Evolutionary conservation across 2,329 filamentous ascomycete genomes (phyloP).

Genomic region (Aspergillus carbonarius): DNA sequence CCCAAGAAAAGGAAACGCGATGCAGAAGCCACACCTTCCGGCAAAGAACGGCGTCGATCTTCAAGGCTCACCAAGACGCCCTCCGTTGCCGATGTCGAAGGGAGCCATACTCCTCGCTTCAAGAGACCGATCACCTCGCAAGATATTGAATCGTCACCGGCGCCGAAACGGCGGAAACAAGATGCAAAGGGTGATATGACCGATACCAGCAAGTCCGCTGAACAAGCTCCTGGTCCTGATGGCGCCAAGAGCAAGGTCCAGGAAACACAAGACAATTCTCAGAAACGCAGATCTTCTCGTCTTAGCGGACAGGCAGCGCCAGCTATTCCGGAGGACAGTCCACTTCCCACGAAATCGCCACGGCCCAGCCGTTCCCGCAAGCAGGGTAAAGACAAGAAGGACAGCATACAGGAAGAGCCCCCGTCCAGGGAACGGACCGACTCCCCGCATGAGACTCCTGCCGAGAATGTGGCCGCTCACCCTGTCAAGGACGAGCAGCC

Average conservation of each 20-base stretch:
- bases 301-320: slow-evolving; percentile 24
- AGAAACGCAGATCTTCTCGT: slow-evolving; percentile 34
- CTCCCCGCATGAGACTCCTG: background rate
- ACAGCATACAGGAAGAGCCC: slow-evolving; percentile 6
- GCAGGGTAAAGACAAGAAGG: slow-evolving; percentile 17
- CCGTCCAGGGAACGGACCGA: slow-evolving; percentile 3
- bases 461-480: background rate
- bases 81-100: slow-evolving; percentile 5
- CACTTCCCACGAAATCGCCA: slow-evolving; percentile 15
- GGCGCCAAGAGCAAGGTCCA: slow-evolving; percentile 2
- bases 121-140: slow-evolving; percentile 15
- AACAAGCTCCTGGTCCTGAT: background rate
- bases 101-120: slow-evolving; percentile 13
- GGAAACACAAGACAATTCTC: slow-evolving; percentile 20
- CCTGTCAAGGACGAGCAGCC: background rate
- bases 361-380: slow-evolving; percentile 22
- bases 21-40: slow-evolving; percentile 17
- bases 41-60: slow-evolving; percentile 32
- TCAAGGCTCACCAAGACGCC: slow-evolving; percentile 22
- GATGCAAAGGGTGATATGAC: slow-evolving; percentile 15
- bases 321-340: slow-evolving; percentile 11
- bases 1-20: slow-evolving; percentile 39
- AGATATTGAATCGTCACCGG: slow-evolving; percentile 16
- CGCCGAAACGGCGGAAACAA: slow-evolving; percentile 25
- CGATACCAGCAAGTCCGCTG: background rate